These are phyloP conservation scores for Wickerhamomyces silvicola DNA, from an alignment of 805 yeast species.

Conservation along the genomic window DNA sequence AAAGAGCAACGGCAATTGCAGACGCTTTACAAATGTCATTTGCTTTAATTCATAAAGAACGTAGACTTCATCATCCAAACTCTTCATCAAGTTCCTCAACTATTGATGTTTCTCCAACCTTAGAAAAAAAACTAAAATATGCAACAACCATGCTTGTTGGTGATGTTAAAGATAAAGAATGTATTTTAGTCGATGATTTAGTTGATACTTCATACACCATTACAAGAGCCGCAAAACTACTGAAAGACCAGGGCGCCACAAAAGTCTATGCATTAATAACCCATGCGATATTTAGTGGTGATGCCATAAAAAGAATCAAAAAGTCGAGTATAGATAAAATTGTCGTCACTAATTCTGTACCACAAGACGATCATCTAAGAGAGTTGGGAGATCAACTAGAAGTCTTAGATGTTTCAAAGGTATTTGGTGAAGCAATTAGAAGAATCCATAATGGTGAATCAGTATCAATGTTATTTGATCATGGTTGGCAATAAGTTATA, in stretches of 20 bases:
- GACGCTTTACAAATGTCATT: conserved; percentile 83
- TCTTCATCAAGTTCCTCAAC: conserved; percentile 20
- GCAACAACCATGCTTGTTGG: conserved; percentile 96
- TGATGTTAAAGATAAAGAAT: conserved; percentile 78
- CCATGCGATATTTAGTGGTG: conserved; percentile 91
- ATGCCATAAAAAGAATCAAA: conserved; percentile 68
- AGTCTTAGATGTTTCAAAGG: conserved; percentile 79
- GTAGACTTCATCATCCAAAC: conserved; percentile 44
- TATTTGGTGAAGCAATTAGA: conserved; percentile 92
- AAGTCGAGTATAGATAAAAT: conserved; percentile 72
- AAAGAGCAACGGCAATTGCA: conserved; percentile 90
- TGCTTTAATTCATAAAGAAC: conserved; percentile 93
- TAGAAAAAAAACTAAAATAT: conserved; percentile 27
- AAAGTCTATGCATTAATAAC: conserved; percentile 84
- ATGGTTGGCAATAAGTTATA: conserved; percentile 36
- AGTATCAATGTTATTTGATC: conserved; percentile 88
- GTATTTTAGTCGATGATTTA: conserved; percentile 89
- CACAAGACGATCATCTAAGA: conserved; percentile 59
- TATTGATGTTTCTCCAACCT: conserved; percentile 11
- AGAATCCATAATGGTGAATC: conserved; percentile 97
- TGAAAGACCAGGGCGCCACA: conserved; percentile 90
- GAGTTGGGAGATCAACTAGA: conserved; percentile 57
- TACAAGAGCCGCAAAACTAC: conserved; percentile 82
- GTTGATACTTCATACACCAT: conserved; percentile 92
- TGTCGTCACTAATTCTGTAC: conserved; percentile 86